phyloP scores from a whole-genome alignment of 495 filamentous ascomycete species.

The Talaromyces wortmannii region DNA sequence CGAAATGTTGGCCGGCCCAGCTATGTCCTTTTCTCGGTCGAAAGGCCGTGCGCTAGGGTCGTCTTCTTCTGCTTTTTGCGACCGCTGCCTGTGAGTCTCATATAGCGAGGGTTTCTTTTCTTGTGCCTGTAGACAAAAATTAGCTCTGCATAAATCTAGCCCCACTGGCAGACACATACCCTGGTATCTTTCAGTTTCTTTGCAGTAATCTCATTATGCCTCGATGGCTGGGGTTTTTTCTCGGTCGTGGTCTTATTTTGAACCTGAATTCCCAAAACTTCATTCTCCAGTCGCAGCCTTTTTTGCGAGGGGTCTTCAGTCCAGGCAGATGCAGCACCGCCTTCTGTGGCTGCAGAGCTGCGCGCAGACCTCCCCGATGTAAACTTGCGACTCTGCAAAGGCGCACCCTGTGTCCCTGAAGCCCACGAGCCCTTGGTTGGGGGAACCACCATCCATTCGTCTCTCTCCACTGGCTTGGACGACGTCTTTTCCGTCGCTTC shows the following conservation, averaged over 20 bases:
- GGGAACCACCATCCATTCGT: constrained; percentile 93
- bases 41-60: constrained; percentile 86
- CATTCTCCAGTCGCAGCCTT: constrained; percentile 68
- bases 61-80: constrained; percentile 61
- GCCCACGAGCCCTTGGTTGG: constrained; percentile 58
- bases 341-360: constrained; percentile 24
- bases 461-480: constrained; percentile 50
- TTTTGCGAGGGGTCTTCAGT: constrained; percentile 90
- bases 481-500: constrained; percentile 18
- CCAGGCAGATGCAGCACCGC: constrained; percentile 61
- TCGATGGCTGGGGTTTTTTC: constrained; percentile 6
- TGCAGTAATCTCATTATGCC: constrained; percentile 35
- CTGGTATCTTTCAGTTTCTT: constrained; percentile 54
- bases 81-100: constrained; percentile 48
- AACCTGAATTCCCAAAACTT: constrained; percentile 67
- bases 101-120: constrained; percentile 57
- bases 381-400: constrained; percentile 78
- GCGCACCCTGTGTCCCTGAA: constrained; percentile 74
- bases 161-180: constrained; percentile 20
- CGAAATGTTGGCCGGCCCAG: constrained; percentile 63
- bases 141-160: neutral
- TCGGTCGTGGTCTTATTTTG: constrained; percentile 9
- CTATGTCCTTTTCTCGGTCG: constrained; percentile 94
- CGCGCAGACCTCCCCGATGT: constrained; percentile 60
- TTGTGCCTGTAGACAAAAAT: constrained; percentile 34